Conservation (phyloP, 305 asterid genomes). For the Nicotiana rustica region DNA sequence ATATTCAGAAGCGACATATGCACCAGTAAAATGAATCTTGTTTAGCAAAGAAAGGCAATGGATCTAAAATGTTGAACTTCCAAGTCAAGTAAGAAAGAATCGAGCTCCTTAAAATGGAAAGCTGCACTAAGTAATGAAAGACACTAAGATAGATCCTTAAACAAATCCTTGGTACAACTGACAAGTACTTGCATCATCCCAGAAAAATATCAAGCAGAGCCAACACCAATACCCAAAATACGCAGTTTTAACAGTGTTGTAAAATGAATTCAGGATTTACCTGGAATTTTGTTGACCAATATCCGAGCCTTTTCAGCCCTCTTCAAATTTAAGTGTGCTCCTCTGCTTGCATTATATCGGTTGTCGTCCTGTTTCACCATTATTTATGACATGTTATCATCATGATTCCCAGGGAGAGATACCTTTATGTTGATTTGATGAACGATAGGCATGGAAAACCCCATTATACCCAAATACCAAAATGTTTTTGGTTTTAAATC, state of each 20-base stretch:
- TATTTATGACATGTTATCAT: slow-evolving; percentile 1
- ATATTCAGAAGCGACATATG: not conserved
- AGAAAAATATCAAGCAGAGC: slow-evolving; percentile 14
- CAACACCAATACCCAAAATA: slow-evolving; percentile 15
- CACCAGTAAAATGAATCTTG: not conserved
- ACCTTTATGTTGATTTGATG: not conserved
- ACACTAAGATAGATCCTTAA: not conserved
- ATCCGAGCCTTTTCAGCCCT: slow-evolving; percentile 97
- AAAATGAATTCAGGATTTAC: slow-evolving; percentile 48
- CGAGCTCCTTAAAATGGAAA: slow-evolving; percentile 23
- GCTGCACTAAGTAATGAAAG: not conserved
- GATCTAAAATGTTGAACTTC: not conserved
- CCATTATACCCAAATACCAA: not conserved
- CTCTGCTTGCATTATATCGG: slow-evolving; percentile 96
- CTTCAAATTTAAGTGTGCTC: slow-evolving; percentile 97
- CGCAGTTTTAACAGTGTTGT: slow-evolving; percentile 26
- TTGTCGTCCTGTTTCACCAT: slow-evolving; percentile 82
- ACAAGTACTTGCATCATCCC: slow-evolving; percentile 19
- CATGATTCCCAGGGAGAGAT: slow-evolving; percentile 15
- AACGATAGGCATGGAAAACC: slow-evolving; percentile 14
- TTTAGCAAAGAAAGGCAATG: not conserved
- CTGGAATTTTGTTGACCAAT: slow-evolving; percentile 93
- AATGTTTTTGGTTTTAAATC: not conserved
- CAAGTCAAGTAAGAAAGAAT: not conserved
- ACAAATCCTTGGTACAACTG: slow-evolving; percentile 13